Evolutionary conservation across 176 grass and related monocot species (phyloP).

Genomic region (Phoenix dactylifera): DNA sequence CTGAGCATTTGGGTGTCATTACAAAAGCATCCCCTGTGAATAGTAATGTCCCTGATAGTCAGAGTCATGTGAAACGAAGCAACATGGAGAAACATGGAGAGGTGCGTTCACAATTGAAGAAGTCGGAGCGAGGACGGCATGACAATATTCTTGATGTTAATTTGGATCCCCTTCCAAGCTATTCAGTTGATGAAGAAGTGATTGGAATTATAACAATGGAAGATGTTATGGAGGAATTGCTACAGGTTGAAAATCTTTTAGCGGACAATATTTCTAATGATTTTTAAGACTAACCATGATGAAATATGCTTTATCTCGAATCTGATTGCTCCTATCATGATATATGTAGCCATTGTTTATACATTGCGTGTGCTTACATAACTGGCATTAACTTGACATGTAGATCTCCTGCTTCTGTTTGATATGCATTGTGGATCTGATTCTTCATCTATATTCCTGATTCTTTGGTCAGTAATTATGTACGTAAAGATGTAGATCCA

Average conservation of each 20-base stretch:
- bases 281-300: slow-evolving; percentile 1
- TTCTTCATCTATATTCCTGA: too few relatives aligned
- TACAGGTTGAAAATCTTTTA: slow-evolving; percentile 59
- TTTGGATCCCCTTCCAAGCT: slow-evolving; percentile 54
- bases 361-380: too few relatives aligned
- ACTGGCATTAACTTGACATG: too few relatives aligned
- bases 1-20: slow-evolving; percentile 38
- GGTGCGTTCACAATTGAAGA: slow-evolving; percentile 40
- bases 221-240: slow-evolving; percentile 93
- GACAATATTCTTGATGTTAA: slow-evolving; percentile 97
- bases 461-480: too few relatives aligned
- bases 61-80: slow-evolving; percentile 35
- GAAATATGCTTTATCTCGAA: too few relatives aligned
- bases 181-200: slow-evolving; percentile 82
- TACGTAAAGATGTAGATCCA: too few relatives aligned
- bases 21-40: slow-evolving; percentile 40
- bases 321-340: too few relatives aligned
- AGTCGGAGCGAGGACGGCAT: slow-evolving; percentile 40
- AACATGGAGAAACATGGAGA: slow-evolving; percentile 59
- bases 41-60: slow-evolving; percentile 25
- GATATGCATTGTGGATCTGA: too few relatives aligned
- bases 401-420: too few relatives aligned
- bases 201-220: slow-evolving; percentile 99
- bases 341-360: too few relatives aligned
- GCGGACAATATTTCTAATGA: slow-evolving; percentile 5